Conservation (phyloP, 2,329 filamentous ascomycete species). For the Dothistroma pini region DNA sequence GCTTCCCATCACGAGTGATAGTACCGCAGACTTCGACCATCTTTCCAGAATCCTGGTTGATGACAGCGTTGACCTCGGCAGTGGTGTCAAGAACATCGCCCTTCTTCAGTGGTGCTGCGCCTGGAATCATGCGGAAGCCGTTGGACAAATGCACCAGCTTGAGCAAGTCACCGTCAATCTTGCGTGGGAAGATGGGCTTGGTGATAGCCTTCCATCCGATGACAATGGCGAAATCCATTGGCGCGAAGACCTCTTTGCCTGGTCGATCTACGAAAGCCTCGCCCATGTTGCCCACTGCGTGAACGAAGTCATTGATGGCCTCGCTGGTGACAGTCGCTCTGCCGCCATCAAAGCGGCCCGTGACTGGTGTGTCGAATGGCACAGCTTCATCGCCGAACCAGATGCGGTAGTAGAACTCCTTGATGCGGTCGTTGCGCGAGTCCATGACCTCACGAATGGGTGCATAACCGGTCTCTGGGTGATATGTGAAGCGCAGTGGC, state of each 20-base stretch:
- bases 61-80: slow-evolving; percentile 92
- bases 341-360: slow-evolving; percentile 85
- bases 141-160: slow-evolving; percentile 97
- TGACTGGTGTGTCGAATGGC: slow-evolving; percentile 79
- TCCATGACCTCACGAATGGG: slow-evolving; percentile 97
- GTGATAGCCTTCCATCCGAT: slow-evolving; percentile 79
- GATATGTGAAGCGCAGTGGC: slow-evolving; percentile 85
- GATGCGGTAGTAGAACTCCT: slow-evolving; percentile 97
- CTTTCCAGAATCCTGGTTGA: slow-evolving; percentile 98
- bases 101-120: slow-evolving; percentile 91
- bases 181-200: slow-evolving; percentile 96
- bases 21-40: slow-evolving; percentile 99
- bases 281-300: slow-evolving; percentile 95
- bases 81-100: slow-evolving; percentile 89
- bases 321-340: slow-evolving; percentile 81
- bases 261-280: slow-evolving; percentile 96
- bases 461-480: slow-evolving; percentile 94
- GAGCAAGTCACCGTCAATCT: slow-evolving; percentile 91
- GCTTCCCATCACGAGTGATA: slow-evolving; percentile 74
- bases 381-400: slow-evolving; percentile 90
- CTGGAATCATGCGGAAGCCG: slow-evolving; percentile 96
- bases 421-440: slow-evolving; percentile 93
- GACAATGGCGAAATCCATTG: slow-evolving; percentile 74
- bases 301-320: slow-evolving; percentile 97
- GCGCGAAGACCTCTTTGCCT: slow-evolving; percentile 88